Percentiles rank a stretch among this genome's conserved stretches.
Evolutionary conservation across 768 basidiomycete genomes (phyloP).

Genomic region (Boletus subparvulus): DNA sequence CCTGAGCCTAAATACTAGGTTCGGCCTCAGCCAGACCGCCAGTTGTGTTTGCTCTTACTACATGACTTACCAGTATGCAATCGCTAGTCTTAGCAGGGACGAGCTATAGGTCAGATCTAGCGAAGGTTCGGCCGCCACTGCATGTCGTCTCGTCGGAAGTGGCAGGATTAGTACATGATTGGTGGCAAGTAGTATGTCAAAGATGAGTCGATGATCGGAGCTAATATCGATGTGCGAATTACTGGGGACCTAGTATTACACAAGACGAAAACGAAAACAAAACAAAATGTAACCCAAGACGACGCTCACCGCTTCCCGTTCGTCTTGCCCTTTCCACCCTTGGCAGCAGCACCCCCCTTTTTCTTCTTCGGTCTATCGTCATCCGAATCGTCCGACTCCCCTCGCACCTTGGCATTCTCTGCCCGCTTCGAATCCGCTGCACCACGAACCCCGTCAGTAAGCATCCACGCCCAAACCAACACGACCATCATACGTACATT

Average conservation of each 20-base stretch:
- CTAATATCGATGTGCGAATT: not conserved
- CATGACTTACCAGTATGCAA: too few relatives aligned
- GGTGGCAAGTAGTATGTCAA: too few relatives aligned
- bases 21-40: too few relatives aligned
- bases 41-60: too few relatives aligned
- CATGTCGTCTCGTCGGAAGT: too few relatives aligned
- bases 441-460: not conserved
- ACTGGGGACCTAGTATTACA: slow-evolving; percentile 2
- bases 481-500: slow-evolving; percentile 49
- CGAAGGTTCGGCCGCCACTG: too few relatives aligned
- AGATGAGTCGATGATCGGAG: too few relatives aligned
- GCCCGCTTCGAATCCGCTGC: slow-evolving; percentile 52
- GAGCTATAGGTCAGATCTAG: too few relatives aligned
- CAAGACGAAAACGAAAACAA: not conserved
- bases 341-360: slow-evolving; percentile 20
- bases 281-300: not conserved
- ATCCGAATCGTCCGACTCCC: slow-evolving; percentile 56
- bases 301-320: slow-evolving; percentile 40
- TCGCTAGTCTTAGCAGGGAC: too few relatives aligned
- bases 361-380: slow-evolving; percentile 50
- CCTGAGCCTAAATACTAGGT: too few relatives aligned
- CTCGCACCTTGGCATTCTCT: slow-evolving; percentile 37
- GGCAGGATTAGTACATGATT: too few relatives aligned
- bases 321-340: slow-evolving; percentile 38
- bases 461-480: not conserved